These are phyloP conservation scores for Catharanthus roseus DNA, from an alignment of 257 asterid species.

Conservation along the genomic window DNA sequence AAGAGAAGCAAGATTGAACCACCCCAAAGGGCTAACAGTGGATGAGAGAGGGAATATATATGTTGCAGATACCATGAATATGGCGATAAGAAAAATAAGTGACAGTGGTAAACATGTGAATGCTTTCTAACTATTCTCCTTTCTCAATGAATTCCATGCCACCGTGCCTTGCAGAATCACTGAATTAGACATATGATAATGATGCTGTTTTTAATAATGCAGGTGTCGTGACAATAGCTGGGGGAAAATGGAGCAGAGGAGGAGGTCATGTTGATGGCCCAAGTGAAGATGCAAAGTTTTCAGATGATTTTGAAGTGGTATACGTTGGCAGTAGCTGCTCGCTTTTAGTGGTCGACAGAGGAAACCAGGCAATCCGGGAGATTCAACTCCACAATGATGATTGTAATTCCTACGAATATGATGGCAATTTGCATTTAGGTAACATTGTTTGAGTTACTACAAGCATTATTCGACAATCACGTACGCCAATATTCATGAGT, in stretches of 20 bases:
- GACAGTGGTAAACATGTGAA: conserved; percentile 50
- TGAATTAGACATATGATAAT: not conserved
- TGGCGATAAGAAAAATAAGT: conserved; percentile 84
- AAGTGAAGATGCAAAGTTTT: conserved; percentile 84
- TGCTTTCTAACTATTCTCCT: not conserved
- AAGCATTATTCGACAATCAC: conserved; percentile 2
- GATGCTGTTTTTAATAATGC: conserved; percentile 13
- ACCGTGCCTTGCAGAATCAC: too few relatives aligned
- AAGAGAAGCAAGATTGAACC: conserved; percentile 85
- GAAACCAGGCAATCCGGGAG: conserved; percentile 90
- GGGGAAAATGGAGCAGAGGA: conserved; percentile 72
- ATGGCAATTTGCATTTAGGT: conserved; percentile 67
- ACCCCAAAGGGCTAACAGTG: conserved; percentile 77
- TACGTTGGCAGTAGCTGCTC: conserved; percentile 78
- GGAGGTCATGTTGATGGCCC: conserved; percentile 94
- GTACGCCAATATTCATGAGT: not conserved
- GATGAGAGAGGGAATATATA: conserved; percentile 81
- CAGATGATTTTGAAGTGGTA: conserved; percentile 76
- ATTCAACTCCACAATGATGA: conserved; percentile 75
- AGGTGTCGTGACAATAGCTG: conserved; percentile 94
- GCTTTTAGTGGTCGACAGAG: conserved; percentile 77
- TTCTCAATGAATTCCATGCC: not conserved
- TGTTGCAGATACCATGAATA: conserved; percentile 86
- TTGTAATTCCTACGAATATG: conserved; percentile 53
- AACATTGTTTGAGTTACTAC: not conserved